Conservation (phyloP, 1,139 yeast genomes). For the Debaryomyces psychrophilus region DNA sequence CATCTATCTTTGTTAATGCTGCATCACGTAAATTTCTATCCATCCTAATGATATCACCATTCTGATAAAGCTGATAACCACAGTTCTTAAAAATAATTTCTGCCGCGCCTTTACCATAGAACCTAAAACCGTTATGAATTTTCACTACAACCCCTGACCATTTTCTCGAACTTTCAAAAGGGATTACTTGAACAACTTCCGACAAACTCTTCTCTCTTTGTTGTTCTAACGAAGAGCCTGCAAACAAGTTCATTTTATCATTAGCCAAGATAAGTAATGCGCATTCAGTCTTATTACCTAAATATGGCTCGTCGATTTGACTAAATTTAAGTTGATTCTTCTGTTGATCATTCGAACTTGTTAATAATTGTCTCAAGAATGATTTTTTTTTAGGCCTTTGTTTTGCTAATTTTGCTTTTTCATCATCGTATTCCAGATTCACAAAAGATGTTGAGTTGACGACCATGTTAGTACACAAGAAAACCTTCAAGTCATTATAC, state of each 20-base stretch:
- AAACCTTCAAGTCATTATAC: slow-evolving; percentile 34
- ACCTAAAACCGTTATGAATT: slow-evolving; percentile 53
- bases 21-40: slow-evolving; percentile 37
- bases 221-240: slow-evolving; percentile 39
- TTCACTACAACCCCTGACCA: slow-evolving; percentile 84
- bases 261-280: slow-evolving; percentile 77
- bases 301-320: slow-evolving; percentile 56
- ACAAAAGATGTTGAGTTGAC: slow-evolving; percentile 91
- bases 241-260: slow-evolving; percentile 53
- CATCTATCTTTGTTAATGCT: slow-evolving; percentile 52
- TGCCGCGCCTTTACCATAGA: slow-evolving; percentile 91
- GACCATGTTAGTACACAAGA: slow-evolving; percentile 63
- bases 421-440: slow-evolving; percentile 50
- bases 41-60: slow-evolving; percentile 25
- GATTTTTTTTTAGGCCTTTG: slow-evolving; percentile 35
- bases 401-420: slow-evolving; percentile 31
- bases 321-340: slow-evolving; percentile 26
- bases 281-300: slow-evolving; percentile 94
- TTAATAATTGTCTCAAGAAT: slow-evolving; percentile 23
- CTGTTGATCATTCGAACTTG: slow-evolving; percentile 15
- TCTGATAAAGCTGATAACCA: slow-evolving; percentile 32
- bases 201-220: slow-evolving; percentile 40
- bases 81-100: slow-evolving; percentile 77
- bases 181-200: slow-evolving; percentile 68
- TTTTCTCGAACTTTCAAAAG: slow-evolving; percentile 91